Evolutionary conservation across 306 rosid species (phyloP), one percentile per base, ranked within the genome.

Genomic region (Corylus heterophylla): DNA sequence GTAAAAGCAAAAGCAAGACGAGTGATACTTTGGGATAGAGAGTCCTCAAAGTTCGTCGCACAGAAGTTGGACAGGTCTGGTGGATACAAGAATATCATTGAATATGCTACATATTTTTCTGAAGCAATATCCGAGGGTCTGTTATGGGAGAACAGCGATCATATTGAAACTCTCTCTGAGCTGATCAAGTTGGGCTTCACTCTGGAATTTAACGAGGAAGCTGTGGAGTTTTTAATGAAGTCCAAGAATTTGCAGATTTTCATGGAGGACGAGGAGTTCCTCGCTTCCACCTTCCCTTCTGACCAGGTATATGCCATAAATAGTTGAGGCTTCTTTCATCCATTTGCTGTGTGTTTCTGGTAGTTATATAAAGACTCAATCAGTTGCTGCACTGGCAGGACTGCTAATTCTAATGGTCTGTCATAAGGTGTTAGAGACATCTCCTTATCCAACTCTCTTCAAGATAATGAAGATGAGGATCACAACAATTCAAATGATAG

Each of bases 201-300:
- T 17, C 58, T 90, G 58, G 77, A 88, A 9, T 93, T 90, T 71
- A 77, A 93, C 20, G 89, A 83, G 55, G 90, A 79, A 64, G 91
- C 77, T 8, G 78, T 93, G 63, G 82, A 80, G 0, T 89, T 87
- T 74, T 76, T 87, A 9, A 87, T 93, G 97, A 89, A 87, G 80
- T 88, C 90, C 73, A 89, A 82, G 80, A 88, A 91, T 76, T 71
- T 93, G 84, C 89, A 86, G 74, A 82, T 85, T 63, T 88, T 89
- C 81, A 2, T 47, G 47, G 96, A 90, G 83, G 98, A 94, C 76
- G 90, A 84, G 47, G 79, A 82, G 29, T 93, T 93, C 79, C 86
- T 91, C 77, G 52, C 78, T 10, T 70, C 83, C 54, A 67, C 82
- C 14, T 88, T 91, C 75, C 86, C 79, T 4, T 78, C 83, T 59